phyloP scores from a whole-genome alignment of 2,329 filamentous ascomycete species.

The Cladobotryum protrusum region DNA sequence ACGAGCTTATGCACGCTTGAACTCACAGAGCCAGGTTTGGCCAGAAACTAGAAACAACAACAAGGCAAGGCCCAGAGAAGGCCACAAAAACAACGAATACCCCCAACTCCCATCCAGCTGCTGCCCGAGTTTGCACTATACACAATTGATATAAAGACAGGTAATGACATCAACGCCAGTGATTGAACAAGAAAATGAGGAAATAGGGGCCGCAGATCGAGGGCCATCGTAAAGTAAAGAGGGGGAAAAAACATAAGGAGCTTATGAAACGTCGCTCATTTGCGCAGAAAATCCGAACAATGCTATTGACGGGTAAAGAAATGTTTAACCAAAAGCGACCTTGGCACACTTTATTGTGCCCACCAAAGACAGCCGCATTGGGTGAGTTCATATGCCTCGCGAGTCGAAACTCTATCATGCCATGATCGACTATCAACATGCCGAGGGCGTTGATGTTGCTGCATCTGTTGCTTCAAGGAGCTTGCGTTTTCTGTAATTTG shows the following conservation, averaged over 20 bases:
- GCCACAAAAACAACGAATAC: neutral
- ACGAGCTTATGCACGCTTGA: too few species aligned
- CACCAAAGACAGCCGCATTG: constrained; percentile 51
- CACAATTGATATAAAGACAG: too few species aligned
- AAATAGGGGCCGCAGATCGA: too few species aligned
- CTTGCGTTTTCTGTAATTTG: constrained; percentile 26
- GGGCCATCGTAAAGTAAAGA: too few species aligned
- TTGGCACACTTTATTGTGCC: constrained; percentile 28
- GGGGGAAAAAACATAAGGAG: too few species aligned
- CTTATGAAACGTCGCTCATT: too few species aligned
- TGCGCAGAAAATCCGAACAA: too few species aligned
- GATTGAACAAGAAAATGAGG: neutral
- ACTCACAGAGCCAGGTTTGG: too few species aligned
- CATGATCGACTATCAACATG: neutral
- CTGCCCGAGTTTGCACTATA: neutral
- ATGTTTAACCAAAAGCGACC: too few species aligned
- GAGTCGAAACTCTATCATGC: constrained; percentile 7
- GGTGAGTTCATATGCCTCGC: constrained; percentile 34
- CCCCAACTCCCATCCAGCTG: neutral
- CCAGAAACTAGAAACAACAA: neutral
- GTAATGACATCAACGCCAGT: too few species aligned
- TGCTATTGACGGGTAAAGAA: too few species aligned
- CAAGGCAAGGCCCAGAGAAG: neutral
- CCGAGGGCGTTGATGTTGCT: neutral
- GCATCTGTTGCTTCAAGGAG: neutral